Percentiles rank a stretch among this genome's conserved stretches.
Evolutionary conservation across 2,329 filamentous ascomycete species (phyloP).

Genomic region (Pseudonectria foliicola): DNA sequence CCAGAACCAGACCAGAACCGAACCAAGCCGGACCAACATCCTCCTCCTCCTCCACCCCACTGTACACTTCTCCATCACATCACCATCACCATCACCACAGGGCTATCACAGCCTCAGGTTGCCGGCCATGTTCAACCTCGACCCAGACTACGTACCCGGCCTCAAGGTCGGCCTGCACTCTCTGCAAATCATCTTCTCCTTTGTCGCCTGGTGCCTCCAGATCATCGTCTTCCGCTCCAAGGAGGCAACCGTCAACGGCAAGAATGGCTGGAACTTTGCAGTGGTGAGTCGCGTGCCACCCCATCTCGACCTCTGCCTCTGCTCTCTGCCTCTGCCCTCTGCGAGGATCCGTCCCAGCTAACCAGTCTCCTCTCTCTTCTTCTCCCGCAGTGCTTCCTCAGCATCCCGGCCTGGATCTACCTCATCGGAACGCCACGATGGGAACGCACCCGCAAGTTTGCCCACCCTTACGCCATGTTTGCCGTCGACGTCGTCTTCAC

Average conservation of each 20-base stretch:
- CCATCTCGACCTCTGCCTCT: not conserved
- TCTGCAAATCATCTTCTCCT: constrained; percentile 45
- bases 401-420: constrained; percentile 57
- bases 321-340: not conserved
- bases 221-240: constrained; percentile 50
- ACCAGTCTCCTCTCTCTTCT: constrained; percentile 4
- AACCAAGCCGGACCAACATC: too few species aligned
- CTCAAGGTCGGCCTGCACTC: constrained; percentile 53
- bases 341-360: not conserved
- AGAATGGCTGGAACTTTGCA: constrained; percentile 57
- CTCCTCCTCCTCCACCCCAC: too few species aligned
- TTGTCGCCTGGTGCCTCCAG: constrained; percentile 52
- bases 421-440: constrained; percentile 59
- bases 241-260: constrained; percentile 44
- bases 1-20: too few species aligned
- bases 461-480: constrained; percentile 55
- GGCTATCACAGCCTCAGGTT: not conserved
- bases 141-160: constrained; percentile 46
- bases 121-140: constrained; percentile 42
- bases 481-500: constrained; percentile 49
- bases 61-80: too few species aligned
- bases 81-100: not conserved
- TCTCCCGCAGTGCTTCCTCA: constrained; percentile 53
- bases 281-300: constrained; percentile 40
- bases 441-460: constrained; percentile 52